Percentiles rank a stretch among this genome's conserved stretches.
phyloP scores from a whole-genome alignment of 345 rosid species.

The Brassica carinata region DNA sequence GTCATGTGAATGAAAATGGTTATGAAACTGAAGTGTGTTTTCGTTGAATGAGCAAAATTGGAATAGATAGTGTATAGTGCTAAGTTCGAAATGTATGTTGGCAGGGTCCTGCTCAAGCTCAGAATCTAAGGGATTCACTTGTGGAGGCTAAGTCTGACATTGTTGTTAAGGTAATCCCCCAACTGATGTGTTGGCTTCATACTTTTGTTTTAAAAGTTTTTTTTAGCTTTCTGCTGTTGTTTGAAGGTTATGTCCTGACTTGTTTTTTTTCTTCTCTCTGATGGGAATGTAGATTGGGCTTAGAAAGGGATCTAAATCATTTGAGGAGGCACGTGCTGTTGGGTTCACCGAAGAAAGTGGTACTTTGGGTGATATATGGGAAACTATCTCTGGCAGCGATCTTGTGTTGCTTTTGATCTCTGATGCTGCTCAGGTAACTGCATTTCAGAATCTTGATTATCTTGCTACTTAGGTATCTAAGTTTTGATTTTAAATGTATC shows the following conservation, averaged over 20 bases:
- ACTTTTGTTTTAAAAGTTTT: too few relatives aligned
- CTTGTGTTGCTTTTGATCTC: conserved; percentile 86
- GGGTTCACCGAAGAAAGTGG: conserved; percentile 87
- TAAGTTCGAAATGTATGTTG: too few relatives aligned
- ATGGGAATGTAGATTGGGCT: conserved; percentile 63
- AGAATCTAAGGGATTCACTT: too few relatives aligned
- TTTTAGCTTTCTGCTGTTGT: background rate
- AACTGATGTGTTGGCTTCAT: background rate
- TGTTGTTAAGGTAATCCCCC: too few relatives aligned
- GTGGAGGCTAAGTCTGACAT: too few relatives aligned
- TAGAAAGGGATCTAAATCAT: conserved; percentile 84
- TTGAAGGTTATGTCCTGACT: conserved; percentile 16
- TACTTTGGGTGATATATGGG: conserved; percentile 88
- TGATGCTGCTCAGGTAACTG: conserved; percentile 83
- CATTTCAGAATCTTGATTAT: background rate
- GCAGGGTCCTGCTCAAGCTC: too few relatives aligned
- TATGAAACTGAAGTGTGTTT: background rate
- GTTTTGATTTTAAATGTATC: too few relatives aligned
- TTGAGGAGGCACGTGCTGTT: conserved; percentile 86
- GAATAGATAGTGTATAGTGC: too few relatives aligned
- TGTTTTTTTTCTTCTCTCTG: background rate
- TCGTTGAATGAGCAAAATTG: too few relatives aligned
- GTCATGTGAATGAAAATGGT: conserved; percentile 1
- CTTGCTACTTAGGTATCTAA: too few relatives aligned
- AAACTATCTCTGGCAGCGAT: conserved; percentile 86